These are phyloP conservation scores for Metarhizium robertsii DNA, from an alignment of 2,329 filamentous ascomycete species.

Conservation along the genomic window DNA sequence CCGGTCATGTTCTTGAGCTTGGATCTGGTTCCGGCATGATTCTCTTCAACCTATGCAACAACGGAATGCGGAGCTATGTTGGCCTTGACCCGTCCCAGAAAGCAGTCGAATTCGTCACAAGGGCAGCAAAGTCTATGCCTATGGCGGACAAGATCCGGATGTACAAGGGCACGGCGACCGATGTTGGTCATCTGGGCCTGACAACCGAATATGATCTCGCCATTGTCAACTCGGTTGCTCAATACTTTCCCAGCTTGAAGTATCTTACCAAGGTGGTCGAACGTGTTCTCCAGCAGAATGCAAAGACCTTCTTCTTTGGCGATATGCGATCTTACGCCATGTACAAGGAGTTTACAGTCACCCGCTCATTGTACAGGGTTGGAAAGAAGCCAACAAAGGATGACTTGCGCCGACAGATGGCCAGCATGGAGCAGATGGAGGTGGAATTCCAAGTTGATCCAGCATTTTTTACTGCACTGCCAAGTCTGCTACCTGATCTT, in stretches of 20 bases:
- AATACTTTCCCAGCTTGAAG: constrained; percentile 18
- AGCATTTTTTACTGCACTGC: constrained; percentile 14
- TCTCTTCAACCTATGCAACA: constrained; percentile 16
- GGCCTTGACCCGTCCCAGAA: constrained; percentile 17
- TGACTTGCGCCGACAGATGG: constrained; percentile 4
- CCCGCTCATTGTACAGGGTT: constrained; percentile 5
- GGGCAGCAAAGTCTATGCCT: constrained; percentile 7
- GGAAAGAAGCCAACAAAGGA: constrained; percentile 1
- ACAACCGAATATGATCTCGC: constrained; percentile 8
- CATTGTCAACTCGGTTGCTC: constrained; percentile 18
- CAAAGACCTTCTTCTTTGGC: constrained; percentile 11
- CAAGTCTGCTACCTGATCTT: constrained; percentile 5
- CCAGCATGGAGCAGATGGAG: constrained; percentile 9
- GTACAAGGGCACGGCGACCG: constrained; percentile 12
- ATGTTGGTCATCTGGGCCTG: constrained; percentile 4
- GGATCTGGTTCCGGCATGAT: constrained; percentile 23
- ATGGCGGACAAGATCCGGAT: constrained; percentile 9
- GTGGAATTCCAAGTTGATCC: constrained; percentile 16
- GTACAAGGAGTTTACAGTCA: constrained; percentile 8
- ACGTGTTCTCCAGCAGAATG: neutral
- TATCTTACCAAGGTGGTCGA: constrained; percentile 13
- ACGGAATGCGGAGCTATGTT: constrained; percentile 13
- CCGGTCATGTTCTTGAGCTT: constrained; percentile 17
- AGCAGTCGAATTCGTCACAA: constrained; percentile 13
- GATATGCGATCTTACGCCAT: constrained; percentile 13